phyloP scores from a whole-genome alignment of 352 stramenopile species.

The Globisporangium uncinulatum region DNA sequence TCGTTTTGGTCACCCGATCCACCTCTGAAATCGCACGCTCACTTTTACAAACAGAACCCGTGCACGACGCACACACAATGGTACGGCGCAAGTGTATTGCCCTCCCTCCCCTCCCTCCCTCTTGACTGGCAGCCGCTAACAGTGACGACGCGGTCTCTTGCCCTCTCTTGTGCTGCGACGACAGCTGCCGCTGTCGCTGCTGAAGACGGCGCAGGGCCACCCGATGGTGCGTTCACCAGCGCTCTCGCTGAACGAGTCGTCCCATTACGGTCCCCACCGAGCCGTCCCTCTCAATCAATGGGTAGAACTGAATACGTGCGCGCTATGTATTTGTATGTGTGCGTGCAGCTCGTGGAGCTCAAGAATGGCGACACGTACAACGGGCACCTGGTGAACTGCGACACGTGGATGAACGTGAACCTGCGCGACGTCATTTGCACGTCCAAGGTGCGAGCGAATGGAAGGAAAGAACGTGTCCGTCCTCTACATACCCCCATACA shows the following conservation, averaged over 20 bases:
- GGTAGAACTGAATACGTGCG: background rate
- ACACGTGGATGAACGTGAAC: conserved; percentile 99
- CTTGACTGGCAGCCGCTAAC: background rate
- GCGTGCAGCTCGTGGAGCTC: conserved; percentile 93
- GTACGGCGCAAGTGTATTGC: background rate
- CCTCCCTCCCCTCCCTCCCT: background rate
- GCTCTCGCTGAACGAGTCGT: too few relatives aligned
- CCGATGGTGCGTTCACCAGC: conserved; percentile 69
- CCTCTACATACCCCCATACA: background rate
- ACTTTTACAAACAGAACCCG: background rate
- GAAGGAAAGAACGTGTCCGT: too few relatives aligned
- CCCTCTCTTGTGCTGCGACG: conserved; percentile 1
- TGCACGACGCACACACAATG: background rate
- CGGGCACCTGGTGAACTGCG: conserved; percentile 94
- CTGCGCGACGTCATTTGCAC: conserved; percentile 98
- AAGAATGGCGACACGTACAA: conserved; percentile 99
- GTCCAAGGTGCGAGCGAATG: conserved; percentile 62
- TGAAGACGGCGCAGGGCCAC: conserved; percentile 93
- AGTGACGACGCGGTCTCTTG: conserved; percentile 6
- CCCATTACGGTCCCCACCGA: too few relatives aligned
- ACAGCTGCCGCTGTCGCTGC: conserved; percentile 93
- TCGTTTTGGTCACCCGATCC: too few relatives aligned
- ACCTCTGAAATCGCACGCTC: too few relatives aligned
- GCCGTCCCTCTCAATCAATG: too few relatives aligned
- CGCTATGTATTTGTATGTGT: background rate